Base-by-base conservation (phyloP, 2,329 filamentous ascomycete genomes). In the Xenoacremonium recifei region DNA sequence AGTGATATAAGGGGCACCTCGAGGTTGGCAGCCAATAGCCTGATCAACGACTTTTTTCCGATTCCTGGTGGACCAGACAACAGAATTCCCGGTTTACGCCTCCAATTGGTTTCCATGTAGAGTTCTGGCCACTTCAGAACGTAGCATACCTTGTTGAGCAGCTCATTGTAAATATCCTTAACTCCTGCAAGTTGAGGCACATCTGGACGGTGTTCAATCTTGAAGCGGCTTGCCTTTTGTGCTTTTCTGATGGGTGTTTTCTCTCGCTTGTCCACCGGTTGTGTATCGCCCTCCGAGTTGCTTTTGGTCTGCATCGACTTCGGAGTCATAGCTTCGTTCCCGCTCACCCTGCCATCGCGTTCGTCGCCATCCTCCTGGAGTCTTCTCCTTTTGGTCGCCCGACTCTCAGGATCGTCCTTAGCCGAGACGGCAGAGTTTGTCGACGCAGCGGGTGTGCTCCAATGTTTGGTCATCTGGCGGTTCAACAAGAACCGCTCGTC, bases 11-110 rank as follows among this genome's bases (percentile, higher is more conserved):
- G 85, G 0, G 87, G 86, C 1, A 92, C 80, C 1, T 80, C 82
- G 13, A 89, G 70, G 47, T 82, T 78, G 2, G 85, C 82, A 2
- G 89, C 88, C 49, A 88, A 81, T 1, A 83, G 85, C 55, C 85
- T 80, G 6, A 88, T 82, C 35, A 92, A 77, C 61, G 88, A 83
- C 0, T 83, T 89, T 63, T 95, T 93, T 48, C 89, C 89, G 49
- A 86, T 89, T 15, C 88, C 88, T 1, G 85, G 80, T 1, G 89
- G 89, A 0, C 89, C 89, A 53, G 91, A 86, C 2, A 95, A 67
- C 3, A 93, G 65, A 13, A 93, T 80, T 37, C 87, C 87, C 0
- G 56, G 44, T 0, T 45, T 39, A 15, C 40, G 48, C n/a, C 51
- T 42, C 40, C 48, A 52, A 5, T 36, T 30, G 4, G 44, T 44